These are phyloP conservation scores for Lentinula boryana DNA, from an alignment of 768 basidiomycete species.

Conservation along the genomic window DNA sequence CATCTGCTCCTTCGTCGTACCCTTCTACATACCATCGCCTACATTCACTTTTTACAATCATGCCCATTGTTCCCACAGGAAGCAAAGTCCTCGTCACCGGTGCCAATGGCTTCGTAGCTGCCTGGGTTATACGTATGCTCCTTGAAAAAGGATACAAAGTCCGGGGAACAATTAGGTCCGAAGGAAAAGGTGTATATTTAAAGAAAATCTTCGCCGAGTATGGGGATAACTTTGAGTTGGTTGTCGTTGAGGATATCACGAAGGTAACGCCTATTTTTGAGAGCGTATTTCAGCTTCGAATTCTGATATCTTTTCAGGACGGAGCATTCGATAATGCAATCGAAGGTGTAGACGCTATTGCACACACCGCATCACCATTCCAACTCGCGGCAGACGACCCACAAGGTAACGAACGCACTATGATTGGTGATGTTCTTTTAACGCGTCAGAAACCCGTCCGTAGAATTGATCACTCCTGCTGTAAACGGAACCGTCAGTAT, in stretches of 20 bases:
- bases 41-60: background rate
- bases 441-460: background rate
- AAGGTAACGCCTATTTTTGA: background rate
- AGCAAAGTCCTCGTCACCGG: conserved; percentile 7
- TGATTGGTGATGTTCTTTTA: background rate
- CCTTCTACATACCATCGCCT: too few relatives aligned
- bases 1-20: too few relatives aligned
- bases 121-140: conserved; percentile 24
- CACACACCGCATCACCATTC: conserved; percentile 30
- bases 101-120: conserved; percentile 11
- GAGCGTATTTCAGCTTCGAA: background rate
- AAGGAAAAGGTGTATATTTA: conserved; percentile 34
- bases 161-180: conserved; percentile 33
- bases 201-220: conserved; percentile 23
- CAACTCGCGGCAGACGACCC: conserved; percentile 20
- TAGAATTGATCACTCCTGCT: conserved; percentile 66
- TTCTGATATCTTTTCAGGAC: conserved; percentile 5
- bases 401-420: conserved; percentile 12
- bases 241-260: conserved; percentile 20
- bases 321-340: conserved; percentile 40
- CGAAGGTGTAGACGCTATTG: conserved; percentile 35
- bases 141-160: conserved; percentile 40
- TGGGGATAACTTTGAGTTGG: conserved; percentile 24
- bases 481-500: conserved; percentile 64
- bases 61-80: background rate